These are phyloP conservation scores for Skeletonema menzelii DNA, from an alignment of 108 stramenopile genomes.

Conservation along the genomic window DNA sequence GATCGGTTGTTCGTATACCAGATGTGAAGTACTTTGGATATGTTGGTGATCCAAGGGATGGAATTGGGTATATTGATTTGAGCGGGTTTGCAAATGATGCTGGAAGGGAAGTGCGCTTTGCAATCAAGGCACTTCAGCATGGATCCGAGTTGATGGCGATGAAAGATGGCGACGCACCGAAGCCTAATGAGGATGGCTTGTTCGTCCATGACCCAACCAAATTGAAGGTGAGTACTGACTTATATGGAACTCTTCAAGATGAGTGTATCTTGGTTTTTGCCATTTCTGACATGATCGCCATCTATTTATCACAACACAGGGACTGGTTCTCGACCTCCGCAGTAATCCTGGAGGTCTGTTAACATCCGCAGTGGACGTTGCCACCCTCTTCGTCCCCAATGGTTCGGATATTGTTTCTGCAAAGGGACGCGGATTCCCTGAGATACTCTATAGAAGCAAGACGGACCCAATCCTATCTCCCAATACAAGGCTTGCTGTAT, in stretches of 20 bases:
- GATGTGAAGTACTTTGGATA: slow-evolving; percentile 85
- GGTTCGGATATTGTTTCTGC: slow-evolving; percentile 92
- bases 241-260: neutral
- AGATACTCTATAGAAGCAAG: slow-evolving; percentile 78
- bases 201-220: slow-evolving; percentile 29
- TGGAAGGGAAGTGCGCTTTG: slow-evolving; percentile 80
- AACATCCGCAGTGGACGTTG: slow-evolving; percentile 91
- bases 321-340: slow-evolving; percentile 89
- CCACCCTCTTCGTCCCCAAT: slow-evolving; percentile 88
- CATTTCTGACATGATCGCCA: neutral
- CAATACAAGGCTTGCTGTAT: slow-evolving; percentile 85
- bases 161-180: slow-evolving; percentile 34
- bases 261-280: neutral
- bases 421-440: slow-evolving; percentile 90
- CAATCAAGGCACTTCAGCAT: slow-evolving; percentile 70
- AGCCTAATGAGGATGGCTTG: neutral
- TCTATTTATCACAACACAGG: slow-evolving; percentile 29
- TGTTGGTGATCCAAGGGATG: slow-evolving; percentile 77
- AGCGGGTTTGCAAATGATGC: slow-evolving; percentile 89
- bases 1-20: slow-evolving; percentile 74
- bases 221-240: slow-evolving; percentile 43
- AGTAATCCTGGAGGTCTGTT: slow-evolving; percentile 97
- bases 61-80: slow-evolving; percentile 92
- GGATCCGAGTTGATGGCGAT: slow-evolving; percentile 57
- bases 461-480: slow-evolving; percentile 80